Conservation (phyloP, 352 stramenopile genomes). For the Globisporangium polare region DNA sequence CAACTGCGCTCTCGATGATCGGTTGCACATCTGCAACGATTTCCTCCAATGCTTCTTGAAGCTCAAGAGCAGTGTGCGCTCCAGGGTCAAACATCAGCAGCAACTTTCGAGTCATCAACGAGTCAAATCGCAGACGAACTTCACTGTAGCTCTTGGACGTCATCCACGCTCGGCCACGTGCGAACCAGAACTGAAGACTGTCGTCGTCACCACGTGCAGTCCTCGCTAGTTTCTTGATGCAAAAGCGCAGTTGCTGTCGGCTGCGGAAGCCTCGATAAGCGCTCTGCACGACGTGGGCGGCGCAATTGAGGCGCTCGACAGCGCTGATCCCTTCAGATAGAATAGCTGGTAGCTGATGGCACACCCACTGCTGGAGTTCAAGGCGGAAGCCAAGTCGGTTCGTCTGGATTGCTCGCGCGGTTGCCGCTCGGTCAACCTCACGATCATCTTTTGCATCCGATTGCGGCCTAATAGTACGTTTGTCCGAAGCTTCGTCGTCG, state of each 20-base stretch:
- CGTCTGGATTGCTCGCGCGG: background rate
- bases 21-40: conserved; percentile 29
- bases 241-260: conserved; percentile 22
- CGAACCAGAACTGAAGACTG: conserved; percentile 37
- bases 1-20: conserved; percentile 21
- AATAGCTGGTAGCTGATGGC: conserved; percentile 35
- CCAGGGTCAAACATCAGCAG: conserved; percentile 32
- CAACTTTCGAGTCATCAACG: conserved; percentile 41
- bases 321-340: conserved; percentile 24
- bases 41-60: conserved; percentile 28
- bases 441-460: background rate
- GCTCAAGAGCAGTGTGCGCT: conserved; percentile 24
- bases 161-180: conserved; percentile 38
- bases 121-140: conserved; percentile 35
- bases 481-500: background rate
- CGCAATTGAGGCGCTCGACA: conserved; percentile 23
- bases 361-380: conserved; percentile 30
- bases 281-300: conserved; percentile 28
- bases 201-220: background rate
- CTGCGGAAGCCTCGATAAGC: conserved; percentile 19
- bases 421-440: background rate
- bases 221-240: background rate
- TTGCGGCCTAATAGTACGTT: background rate
- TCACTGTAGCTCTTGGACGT: conserved; percentile 1
- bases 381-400: conserved; percentile 12